Evolutionary conservation across 2,329 filamentous ascomycete genomes (phyloP).

Genomic region (Cladosporium sp.): DNA sequence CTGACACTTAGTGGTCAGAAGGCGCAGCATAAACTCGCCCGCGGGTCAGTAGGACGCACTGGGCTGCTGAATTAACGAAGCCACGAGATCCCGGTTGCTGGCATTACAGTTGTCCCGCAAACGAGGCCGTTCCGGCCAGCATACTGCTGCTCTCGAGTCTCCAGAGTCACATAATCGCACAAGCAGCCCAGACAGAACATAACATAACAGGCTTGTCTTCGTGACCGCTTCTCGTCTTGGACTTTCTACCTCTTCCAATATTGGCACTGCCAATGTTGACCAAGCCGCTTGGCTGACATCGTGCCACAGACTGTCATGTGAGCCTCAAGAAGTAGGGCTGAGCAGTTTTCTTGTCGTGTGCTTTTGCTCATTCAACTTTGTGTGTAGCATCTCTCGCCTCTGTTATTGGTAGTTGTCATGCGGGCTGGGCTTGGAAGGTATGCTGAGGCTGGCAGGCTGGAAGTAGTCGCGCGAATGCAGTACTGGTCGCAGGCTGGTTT

Average conservation of each 20-base stretch:
- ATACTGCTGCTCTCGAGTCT: too few relatives aligned
- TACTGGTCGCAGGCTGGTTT: too few relatives aligned
- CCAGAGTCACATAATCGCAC: background rate
- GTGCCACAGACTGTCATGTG: background rate
- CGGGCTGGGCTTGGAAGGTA: background rate
- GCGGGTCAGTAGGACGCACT: too few relatives aligned
- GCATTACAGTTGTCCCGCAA: too few relatives aligned
- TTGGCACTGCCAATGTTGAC: background rate
- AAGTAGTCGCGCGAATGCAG: too few relatives aligned
- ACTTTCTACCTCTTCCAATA: background rate
- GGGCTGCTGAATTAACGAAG: too few relatives aligned
- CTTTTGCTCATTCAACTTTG: background rate
- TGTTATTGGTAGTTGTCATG: background rate
- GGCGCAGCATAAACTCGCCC: too few relatives aligned
- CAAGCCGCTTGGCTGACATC: constrained; percentile 1
- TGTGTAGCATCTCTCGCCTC: background rate
- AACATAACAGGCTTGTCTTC: background rate
- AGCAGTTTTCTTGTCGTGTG: background rate
- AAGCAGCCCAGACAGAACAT: too few relatives aligned
- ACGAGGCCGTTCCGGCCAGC: too few relatives aligned
- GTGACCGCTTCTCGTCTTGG: background rate
- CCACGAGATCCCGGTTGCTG: too few relatives aligned
- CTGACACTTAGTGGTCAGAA: background rate
- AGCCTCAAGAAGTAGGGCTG: constrained; percentile 1
- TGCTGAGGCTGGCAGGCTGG: background rate